Evolutionary conservation across 306 rosid species (phyloP).

Genomic region (Chamaecrista fasciculata): DNA sequence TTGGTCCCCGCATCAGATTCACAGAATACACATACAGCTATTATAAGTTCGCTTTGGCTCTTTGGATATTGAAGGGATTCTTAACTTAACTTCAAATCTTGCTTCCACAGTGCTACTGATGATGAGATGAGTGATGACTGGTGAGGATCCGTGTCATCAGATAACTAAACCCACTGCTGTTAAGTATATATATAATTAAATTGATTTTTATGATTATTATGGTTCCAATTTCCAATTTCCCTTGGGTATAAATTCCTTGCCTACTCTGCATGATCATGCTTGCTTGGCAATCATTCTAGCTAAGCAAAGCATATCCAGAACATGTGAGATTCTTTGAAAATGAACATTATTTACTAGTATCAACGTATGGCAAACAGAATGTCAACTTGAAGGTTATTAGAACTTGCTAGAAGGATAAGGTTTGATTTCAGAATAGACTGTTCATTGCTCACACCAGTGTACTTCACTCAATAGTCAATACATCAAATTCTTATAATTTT

Average conservation of each 20-base stretch:
- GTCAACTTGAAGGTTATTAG: conserved; percentile 5
- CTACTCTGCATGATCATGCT: background rate
- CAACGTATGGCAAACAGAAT: background rate
- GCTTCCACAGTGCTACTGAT: background rate
- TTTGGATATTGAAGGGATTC: conserved; percentile 32
- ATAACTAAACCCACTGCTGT: background rate
- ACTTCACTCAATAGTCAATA: background rate
- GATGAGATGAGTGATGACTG: background rate
- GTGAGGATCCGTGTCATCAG: background rate
- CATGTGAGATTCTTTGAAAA: background rate
- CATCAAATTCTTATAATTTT: too few species aligned
- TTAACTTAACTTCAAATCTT: background rate
- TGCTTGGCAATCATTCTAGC: background rate
- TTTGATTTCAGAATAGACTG: background rate
- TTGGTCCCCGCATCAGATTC: conserved; percentile 64
- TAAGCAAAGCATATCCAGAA: conserved; percentile 5
- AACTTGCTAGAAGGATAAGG: background rate
- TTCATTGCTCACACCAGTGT: background rate
- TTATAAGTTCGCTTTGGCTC: conserved; percentile 33
- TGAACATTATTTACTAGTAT: background rate
- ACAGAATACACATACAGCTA: conserved; percentile 43
- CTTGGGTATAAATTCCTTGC: conserved; percentile 29
- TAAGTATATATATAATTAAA: background rate
- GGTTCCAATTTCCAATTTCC: conserved; percentile 19
- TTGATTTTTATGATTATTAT: background rate